A percentile compares a stretch with the other conserved stretches of the same genome.
phyloP scores from a whole-genome alignment of 805 yeast genomes.

The Schizosaccharomyces lindneri region DNA sequence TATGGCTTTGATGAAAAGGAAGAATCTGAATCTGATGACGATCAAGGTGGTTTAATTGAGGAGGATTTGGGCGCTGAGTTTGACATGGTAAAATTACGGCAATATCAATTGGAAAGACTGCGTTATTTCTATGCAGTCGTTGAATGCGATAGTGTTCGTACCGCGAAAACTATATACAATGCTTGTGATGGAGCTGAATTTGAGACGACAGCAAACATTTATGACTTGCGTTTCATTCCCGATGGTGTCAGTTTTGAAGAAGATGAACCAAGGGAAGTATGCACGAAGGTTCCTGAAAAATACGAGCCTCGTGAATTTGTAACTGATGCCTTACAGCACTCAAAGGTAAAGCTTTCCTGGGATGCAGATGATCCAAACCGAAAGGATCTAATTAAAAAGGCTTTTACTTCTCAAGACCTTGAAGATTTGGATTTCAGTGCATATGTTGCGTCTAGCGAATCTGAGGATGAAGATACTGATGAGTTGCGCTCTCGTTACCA shows the following conservation, averaged over 20 bases:
- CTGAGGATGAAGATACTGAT: constrained; percentile 20
- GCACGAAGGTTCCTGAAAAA: constrained; percentile 44
- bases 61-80: constrained; percentile 74
- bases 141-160: constrained; percentile 43
- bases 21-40: constrained; percentile 10
- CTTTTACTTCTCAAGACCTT: constrained; percentile 68
- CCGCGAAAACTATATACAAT: constrained; percentile 55
- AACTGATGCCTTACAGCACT: constrained; percentile 88
- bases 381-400: constrained; percentile 43
- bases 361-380: constrained; percentile 94
- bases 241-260: constrained; percentile 66
- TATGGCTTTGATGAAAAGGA: background rate
- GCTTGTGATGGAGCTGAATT: constrained; percentile 87
- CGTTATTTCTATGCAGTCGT: constrained; percentile 86
- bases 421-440: constrained; percentile 51
- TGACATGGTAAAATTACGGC: constrained; percentile 59
- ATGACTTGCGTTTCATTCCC: constrained; percentile 80
- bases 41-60: constrained; percentile 42
- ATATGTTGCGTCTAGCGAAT: constrained; percentile 52
- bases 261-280: constrained; percentile 46
- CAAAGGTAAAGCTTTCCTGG: constrained; percentile 92
- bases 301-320: constrained; percentile 66
- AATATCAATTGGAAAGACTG: constrained; percentile 76
- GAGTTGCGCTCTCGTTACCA: constrained; percentile 32
- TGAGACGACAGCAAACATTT: constrained; percentile 83